Evolutionary conservation across 2,329 filamentous ascomycete genomes (phyloP), one percentile per base, ranked within the genome.

Genomic region (Colletotrichum sansevieriae): DNA sequence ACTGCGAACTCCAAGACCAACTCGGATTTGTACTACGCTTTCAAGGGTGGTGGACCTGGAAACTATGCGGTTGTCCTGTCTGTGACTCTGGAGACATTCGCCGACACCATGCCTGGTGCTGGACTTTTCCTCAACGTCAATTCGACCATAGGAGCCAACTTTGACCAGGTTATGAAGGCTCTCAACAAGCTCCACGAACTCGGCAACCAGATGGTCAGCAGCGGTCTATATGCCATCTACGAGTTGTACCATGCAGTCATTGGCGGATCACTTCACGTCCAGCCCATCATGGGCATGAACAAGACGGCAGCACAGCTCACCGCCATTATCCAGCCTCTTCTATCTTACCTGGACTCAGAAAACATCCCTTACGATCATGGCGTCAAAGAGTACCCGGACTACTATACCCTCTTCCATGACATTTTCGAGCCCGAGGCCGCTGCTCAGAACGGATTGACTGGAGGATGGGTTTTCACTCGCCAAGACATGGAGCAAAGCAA

Each of bases 11-110:
- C 75, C 2, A 74, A 79, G 1, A 72, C 82, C 20, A 84, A 88
- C 67, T 68, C 80, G 0, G 86, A 89, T 62, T 79, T 90, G 0
- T 88, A 85, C 76, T 90, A 86, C 84, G 87, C 86, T 3, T 76
- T 88, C 12, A 80, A 81, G 64, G 85, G 86, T 13, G 85, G 87
- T 3, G 86, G 87, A 1, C 83, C 82, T 5, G 83, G 83, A 1
- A 85, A 82, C 5, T 89, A 84, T 70, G 87, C 80, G 2, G 78
- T 88, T 1, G 83, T 88, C 12, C 75, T 82, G 29, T 85, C 84
- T 4, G 80, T 87, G 71, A 88, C 85, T 0, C 76, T 84, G 68
- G 88, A 86, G 74, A 83, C 84, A 0, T 83, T 87, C 72, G 76
- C 80, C 0, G 69, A 71, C 35, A 63, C 52, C 3, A 58, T 44